A percentile compares a stretch with the other conserved stretches of the same genome.
phyloP scores from a whole-genome alignment of 495 filamentous ascomycete genomes.

The Penicillium simplicissimum region DNA sequence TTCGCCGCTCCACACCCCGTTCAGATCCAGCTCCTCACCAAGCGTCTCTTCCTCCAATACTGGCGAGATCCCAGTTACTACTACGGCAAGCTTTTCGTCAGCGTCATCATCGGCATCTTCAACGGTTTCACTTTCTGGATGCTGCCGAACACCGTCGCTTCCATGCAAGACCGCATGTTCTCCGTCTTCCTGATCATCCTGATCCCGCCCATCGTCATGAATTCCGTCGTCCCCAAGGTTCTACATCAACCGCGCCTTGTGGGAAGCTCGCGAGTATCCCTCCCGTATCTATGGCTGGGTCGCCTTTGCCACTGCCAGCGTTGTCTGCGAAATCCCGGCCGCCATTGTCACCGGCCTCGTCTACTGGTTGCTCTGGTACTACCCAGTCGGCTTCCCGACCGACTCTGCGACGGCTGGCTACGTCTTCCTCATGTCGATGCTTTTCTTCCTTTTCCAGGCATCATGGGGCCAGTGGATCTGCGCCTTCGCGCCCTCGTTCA shows the following conservation, averaged over 20 bases:
- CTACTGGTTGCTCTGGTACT: conserved; percentile 83
- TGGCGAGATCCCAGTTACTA: conserved; percentile 74
- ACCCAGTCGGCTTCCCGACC: conserved; percentile 66
- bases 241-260: conserved; percentile 73
- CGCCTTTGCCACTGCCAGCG: conserved; percentile 74
- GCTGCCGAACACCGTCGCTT: conserved; percentile 63
- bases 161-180: conserved; percentile 84
- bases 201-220: conserved; percentile 71
- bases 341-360: conserved; percentile 62
- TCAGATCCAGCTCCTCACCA: conserved; percentile 62
- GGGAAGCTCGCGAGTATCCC: conserved; percentile 74
- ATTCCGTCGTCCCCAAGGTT: conserved; percentile 83
- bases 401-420: conserved; percentile 70
- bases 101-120: conserved; percentile 67
- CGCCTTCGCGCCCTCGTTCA: conserved; percentile 77
- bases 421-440: conserved; percentile 78
- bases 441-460: conserved; percentile 78
- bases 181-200: conserved; percentile 72
- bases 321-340: conserved; percentile 76
- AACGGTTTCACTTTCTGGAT: conserved; percentile 89
- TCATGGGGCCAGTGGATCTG: conserved; percentile 86
- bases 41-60: conserved; percentile 67
- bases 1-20: conserved; percentile 62
- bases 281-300: conserved; percentile 81
- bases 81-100: conserved; percentile 72